These are phyloP conservation scores for Penicillium manginii DNA, from an alignment of 495 filamentous ascomycete genomes.

Conservation along the genomic window DNA sequence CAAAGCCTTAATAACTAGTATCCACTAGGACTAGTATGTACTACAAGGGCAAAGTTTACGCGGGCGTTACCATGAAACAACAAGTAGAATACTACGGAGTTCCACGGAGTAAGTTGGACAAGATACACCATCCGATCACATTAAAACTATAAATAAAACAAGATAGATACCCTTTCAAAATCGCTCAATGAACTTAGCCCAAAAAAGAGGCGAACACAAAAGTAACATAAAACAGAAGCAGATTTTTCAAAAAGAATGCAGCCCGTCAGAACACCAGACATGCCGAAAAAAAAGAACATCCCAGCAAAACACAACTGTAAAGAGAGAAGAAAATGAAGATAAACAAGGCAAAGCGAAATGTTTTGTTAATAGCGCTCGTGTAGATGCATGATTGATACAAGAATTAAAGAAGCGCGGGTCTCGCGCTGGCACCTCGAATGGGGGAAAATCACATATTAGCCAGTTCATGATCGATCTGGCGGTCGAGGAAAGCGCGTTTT, in stretches of 20 bases:
- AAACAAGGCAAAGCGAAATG: conserved; percentile 5
- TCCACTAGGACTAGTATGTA: too few species aligned
- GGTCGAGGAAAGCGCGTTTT: conserved; percentile 81
- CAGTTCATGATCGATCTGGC: conserved; percentile 89
- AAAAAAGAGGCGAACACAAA: conserved; percentile 9
- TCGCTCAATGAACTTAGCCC: conserved; percentile 25
- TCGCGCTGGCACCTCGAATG: conserved; percentile 9
- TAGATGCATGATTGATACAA: conserved; percentile 28
- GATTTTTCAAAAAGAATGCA: conserved; percentile 18
- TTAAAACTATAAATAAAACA: neutral
- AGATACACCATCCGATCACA: neutral
- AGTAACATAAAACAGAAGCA: neutral
- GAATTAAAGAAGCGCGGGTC: conserved; percentile 15
- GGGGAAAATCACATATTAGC: conserved; percentile 76
- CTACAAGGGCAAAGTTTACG: neutral
- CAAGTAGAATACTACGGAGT: neutral
- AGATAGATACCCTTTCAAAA: neutral
- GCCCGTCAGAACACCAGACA: conserved; percentile 33
- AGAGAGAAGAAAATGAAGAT: neutral
- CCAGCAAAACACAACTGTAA: conserved; percentile 1
- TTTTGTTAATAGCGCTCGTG: conserved; percentile 17
- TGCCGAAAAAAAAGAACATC: conserved; percentile 27
- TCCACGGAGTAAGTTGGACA: neutral
- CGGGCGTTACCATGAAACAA: neutral
- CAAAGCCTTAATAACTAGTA: too few species aligned